phyloP scores from a whole-genome alignment of 345 rosid species.

The Pelargonium nanum region DNA sequence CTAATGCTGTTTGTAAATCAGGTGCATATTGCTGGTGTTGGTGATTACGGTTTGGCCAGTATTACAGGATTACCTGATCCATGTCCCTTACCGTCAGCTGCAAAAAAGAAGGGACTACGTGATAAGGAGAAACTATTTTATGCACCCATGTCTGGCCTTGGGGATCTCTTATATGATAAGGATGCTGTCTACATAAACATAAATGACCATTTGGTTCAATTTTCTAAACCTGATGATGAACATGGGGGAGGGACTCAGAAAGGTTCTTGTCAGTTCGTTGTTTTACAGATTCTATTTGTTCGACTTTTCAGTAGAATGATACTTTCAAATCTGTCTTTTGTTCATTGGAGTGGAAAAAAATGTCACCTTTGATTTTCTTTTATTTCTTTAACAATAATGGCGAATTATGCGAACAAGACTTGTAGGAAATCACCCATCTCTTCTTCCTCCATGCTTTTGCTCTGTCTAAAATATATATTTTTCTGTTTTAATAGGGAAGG shows the following conservation, averaged over 20 bases:
- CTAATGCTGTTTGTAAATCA: constrained; percentile 18
- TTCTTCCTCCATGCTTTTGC: background rate
- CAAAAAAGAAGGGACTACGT: constrained; percentile 74
- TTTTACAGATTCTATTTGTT: background rate
- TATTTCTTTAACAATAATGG: background rate
- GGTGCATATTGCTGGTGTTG: constrained; percentile 99
- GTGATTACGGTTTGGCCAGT: constrained; percentile 73
- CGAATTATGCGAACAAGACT: too few species aligned
- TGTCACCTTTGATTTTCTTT: too few species aligned
- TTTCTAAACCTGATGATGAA: constrained; percentile 58
- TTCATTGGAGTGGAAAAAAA: background rate
- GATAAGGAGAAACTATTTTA: constrained; percentile 86
- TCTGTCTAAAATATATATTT: background rate
- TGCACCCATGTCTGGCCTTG: constrained; percentile 98
- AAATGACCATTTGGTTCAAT: constrained; percentile 85
- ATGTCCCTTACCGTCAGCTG: constrained; percentile 90
- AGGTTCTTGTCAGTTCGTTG: constrained; percentile 34
- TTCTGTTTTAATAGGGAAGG: constrained; percentile 44
- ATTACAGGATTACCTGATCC: constrained; percentile 78
- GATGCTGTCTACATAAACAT: constrained; percentile 96
- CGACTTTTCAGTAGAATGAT: background rate
- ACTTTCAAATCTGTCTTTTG: background rate
- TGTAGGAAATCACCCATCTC: background rate
- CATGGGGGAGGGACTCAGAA: constrained; percentile 35
- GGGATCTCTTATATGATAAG: constrained; percentile 87